Conservation (phyloP, 768 basidiomycete genomes). For the Tulasnella sp. region DNA sequence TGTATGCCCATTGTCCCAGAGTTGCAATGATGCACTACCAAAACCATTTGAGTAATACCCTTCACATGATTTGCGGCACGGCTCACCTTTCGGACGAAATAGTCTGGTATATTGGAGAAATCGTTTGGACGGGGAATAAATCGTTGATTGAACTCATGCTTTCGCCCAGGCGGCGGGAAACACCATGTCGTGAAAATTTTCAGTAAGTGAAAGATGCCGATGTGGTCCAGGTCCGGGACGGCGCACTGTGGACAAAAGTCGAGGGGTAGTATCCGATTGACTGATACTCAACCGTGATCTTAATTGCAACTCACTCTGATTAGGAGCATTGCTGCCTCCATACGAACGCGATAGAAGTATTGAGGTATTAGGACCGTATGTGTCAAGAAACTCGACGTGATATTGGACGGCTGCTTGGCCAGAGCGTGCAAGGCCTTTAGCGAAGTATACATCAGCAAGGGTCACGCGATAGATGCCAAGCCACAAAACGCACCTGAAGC, state of each 20-base stretch:
- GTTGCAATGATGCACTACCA: conserved; percentile 64
- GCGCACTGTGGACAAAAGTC: conserved; percentile 64
- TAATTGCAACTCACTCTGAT: conserved; percentile 37
- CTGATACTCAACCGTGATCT: conserved; percentile 15
- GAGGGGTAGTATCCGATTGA: conserved; percentile 15
- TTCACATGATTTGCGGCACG: not conserved
- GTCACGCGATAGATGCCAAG: too few species aligned
- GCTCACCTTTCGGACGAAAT: conserved; percentile 83
- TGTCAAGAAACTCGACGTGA: conserved; percentile 83
- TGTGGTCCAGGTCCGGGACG: conserved; percentile 66
- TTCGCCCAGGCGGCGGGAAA: conserved; percentile 74
- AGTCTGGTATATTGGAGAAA: conserved; percentile 82
- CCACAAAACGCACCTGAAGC: conserved; percentile 59
- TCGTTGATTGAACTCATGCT: conserved; percentile 72
- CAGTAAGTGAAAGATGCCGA: conserved; percentile 91
- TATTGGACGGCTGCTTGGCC: conserved; percentile 64
- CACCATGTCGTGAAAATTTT: conserved; percentile 88
- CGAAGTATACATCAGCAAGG: conserved; percentile 4
- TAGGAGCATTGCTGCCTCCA: conserved; percentile 82
- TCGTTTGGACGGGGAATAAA: conserved; percentile 95
- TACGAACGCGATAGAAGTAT: conserved; percentile 92
- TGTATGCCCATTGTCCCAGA: conserved; percentile 72
- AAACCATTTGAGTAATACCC: not conserved
- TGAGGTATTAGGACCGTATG: conserved; percentile 90
- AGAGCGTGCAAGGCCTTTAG: conserved; percentile 81